These are phyloP conservation scores for Amanita exitialis DNA, from an alignment of 768 basidiomycete species.

Conservation along the genomic window DNA sequence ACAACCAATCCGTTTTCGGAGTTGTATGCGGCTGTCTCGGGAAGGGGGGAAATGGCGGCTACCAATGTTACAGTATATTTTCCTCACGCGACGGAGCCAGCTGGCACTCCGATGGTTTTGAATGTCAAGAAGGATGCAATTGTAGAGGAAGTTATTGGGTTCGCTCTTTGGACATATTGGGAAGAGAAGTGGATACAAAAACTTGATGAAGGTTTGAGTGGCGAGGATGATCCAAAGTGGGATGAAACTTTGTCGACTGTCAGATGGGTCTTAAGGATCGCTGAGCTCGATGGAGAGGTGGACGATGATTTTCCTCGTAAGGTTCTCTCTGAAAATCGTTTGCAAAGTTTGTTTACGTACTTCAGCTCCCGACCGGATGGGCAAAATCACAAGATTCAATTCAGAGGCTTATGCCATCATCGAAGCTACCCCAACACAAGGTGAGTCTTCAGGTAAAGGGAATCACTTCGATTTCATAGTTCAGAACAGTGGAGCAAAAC, in stretches of 20 bases:
- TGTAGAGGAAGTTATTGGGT: constrained; percentile 94
- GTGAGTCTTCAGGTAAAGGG: constrained; percentile 25
- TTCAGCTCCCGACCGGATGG: constrained; percentile 83
- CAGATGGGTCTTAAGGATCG: constrained; percentile 89
- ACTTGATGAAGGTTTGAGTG: constrained; percentile 54
- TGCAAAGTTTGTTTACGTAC: background rate
- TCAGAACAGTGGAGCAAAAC: constrained; percentile 62
- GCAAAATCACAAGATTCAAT: constrained; percentile 80
- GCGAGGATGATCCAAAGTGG: constrained; percentile 54
- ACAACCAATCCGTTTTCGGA: constrained; percentile 82
- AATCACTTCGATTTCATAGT: background rate
- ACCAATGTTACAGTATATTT: constrained; percentile 73
- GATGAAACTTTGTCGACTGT: constrained; percentile 55
- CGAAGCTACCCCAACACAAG: constrained; percentile 61
- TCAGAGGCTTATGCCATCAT: constrained; percentile 86
- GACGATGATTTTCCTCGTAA: constrained; percentile 97
- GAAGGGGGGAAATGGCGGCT: constrained; percentile 56
- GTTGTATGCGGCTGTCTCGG: constrained; percentile 77
- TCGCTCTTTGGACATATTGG: constrained; percentile 88
- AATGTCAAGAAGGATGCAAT: constrained; percentile 81
- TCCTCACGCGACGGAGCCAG: constrained; percentile 61
- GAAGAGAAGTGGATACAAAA: constrained; percentile 78
- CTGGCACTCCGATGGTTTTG: constrained; percentile 54
- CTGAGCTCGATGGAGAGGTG: constrained; percentile 95
- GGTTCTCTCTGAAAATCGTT: constrained; percentile 17